Percentiles rank a stretch among this genome's conserved stretches.
phyloP scores from a whole-genome alignment of 208 protist genomes.

The Crithidia thermophila region DNA sequence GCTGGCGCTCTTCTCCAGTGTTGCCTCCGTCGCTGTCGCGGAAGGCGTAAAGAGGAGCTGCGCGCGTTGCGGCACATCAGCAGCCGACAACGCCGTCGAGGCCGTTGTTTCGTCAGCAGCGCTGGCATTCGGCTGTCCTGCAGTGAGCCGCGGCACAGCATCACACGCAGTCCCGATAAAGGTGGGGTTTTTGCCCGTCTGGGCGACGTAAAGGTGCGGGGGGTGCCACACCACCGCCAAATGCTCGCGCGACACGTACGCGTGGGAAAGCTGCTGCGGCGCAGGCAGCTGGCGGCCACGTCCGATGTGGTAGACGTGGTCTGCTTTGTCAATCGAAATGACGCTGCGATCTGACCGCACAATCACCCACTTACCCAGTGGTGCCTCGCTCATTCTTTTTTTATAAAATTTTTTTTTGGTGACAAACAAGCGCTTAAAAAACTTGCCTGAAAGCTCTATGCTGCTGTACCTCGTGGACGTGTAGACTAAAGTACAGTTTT shows the following conservation, averaged over 20 bases:
- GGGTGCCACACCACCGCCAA: slow-evolving; percentile 47
- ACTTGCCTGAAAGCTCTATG: too few relatives aligned
- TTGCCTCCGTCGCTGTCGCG: slow-evolving; percentile 5
- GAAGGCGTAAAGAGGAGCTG: slow-evolving; percentile 4
- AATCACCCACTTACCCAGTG: slow-evolving; percentile 52
- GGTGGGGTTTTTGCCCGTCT: slow-evolving; percentile 71
- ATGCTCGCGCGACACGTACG: slow-evolving; percentile 76
- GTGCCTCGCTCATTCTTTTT: not conserved
- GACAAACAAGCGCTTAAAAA: too few relatives aligned
- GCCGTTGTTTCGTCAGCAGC: too few relatives aligned
- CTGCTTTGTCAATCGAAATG: slow-evolving; percentile 43
- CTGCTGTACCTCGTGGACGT: not conserved
- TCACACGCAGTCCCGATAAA: slow-evolving; percentile 45
- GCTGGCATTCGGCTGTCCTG: not conserved
- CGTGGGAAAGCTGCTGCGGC: slow-evolving; percentile 47
- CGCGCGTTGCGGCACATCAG: not conserved
- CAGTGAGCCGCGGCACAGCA: slow-evolving; percentile 14
- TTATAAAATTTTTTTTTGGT: slow-evolving; percentile 1
- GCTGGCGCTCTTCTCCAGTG: not conserved
- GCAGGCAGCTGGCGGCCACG: slow-evolving; percentile 45
- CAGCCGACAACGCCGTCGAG: not conserved
- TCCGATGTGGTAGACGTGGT: slow-evolving; percentile 48
- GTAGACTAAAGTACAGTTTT: too few relatives aligned
- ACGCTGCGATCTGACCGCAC: slow-evolving; percentile 62
- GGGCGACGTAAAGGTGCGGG: slow-evolving; percentile 38